phyloP scores from a whole-genome alignment of 768 basidiomycete species.

The Phallus indusiatus region DNA sequence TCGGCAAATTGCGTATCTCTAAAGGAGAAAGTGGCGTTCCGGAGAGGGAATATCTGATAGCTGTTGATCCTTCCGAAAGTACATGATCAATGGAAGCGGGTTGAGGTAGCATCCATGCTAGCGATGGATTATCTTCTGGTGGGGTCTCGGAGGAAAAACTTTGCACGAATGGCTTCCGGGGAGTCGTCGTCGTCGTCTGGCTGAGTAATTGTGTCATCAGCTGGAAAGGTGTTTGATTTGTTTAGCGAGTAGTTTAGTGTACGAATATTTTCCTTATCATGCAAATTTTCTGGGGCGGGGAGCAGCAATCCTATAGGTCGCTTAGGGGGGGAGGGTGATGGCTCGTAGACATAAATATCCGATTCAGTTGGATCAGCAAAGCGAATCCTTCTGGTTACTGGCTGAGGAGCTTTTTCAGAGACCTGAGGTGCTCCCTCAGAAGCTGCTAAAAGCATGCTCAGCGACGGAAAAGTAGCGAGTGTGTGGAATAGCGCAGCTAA shows the following conservation, averaged over 20 bases:
- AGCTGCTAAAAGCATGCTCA: neutral
- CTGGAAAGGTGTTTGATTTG: neutral
- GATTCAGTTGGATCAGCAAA: conserved; percentile 67
- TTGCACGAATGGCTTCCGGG: conserved; percentile 72
- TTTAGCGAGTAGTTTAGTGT: neutral
- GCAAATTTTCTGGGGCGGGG: conserved; percentile 25
- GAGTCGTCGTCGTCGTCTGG: conserved; percentile 49
- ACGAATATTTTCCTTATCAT: conserved; percentile 1
- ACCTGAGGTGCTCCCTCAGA: conserved; percentile 2
- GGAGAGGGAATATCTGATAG: conserved; percentile 20
- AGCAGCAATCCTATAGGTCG: conserved; percentile 46
- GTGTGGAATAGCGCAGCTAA: neutral
- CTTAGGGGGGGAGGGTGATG: conserved; percentile 68
- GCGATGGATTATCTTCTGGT: conserved; percentile 55
- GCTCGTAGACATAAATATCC: conserved; percentile 80
- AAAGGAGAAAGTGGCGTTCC: conserved; percentile 59
- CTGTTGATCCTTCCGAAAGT: neutral
- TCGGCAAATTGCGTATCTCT: conserved; percentile 53
- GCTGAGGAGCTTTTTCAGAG: conserved; percentile 1
- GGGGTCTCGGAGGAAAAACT: conserved; percentile 57
- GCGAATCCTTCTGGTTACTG: conserved; percentile 43
- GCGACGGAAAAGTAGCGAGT: no score
- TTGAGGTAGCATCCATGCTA: conserved; percentile 66
- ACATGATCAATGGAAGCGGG: conserved; percentile 5
- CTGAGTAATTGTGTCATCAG: conserved; percentile 25